phyloP scores from a whole-genome alignment of 2,329 filamentous ascomycete genomes.

The Fusarium sp. region DNA sequence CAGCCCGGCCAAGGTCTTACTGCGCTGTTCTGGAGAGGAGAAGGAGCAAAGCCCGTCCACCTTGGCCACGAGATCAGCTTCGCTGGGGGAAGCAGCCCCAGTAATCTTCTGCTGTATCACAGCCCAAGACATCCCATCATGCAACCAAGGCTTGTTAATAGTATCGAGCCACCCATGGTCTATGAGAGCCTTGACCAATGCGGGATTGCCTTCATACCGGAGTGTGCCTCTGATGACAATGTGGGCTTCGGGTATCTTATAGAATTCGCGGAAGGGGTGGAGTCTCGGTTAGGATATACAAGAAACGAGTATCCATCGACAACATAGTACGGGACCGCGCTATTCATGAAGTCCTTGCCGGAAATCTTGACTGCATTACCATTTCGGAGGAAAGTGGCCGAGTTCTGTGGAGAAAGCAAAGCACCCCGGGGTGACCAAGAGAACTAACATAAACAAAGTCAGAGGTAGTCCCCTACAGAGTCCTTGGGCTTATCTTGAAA shows the following conservation, averaged over 20 bases:
- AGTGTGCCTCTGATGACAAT: neutral
- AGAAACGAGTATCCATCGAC: neutral
- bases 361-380: neutral
- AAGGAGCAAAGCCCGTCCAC: neutral
- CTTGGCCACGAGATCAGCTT: neutral
- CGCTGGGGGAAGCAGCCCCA: neutral
- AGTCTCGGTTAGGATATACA: neutral
- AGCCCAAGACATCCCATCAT: neutral
- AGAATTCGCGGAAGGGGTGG: neutral
- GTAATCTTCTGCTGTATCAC: neutral
- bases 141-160: neutral
- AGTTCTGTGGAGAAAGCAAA: neutral
- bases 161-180: neutral
- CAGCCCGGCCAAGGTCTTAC: neutral
- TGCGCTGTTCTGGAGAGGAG: neutral
- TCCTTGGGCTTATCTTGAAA: neutral
- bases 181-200: neutral
- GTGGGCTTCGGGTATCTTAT: neutral
- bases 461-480: neutral
- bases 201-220: fast-evolving
- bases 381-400: neutral
- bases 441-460: fast-evolving
- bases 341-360: neutral
- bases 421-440: neutral
- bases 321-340: neutral